These are phyloP conservation scores for Cucurbita pepo DNA, from an alignment of 306 rosid species.

Conservation along the genomic window DNA sequence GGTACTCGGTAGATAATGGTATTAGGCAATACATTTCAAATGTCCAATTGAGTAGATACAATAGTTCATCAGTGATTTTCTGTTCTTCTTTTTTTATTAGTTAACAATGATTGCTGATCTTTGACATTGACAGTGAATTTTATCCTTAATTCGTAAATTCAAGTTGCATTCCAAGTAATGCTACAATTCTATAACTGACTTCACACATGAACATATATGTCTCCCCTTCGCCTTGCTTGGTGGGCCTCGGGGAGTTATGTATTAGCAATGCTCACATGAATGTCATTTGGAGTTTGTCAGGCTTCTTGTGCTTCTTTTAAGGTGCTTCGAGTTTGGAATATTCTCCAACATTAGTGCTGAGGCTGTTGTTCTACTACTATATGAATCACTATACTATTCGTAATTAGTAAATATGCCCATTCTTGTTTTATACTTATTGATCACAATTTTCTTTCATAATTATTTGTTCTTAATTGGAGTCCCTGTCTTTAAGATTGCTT, in stretches of 20 bases:
- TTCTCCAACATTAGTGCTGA: not conserved
- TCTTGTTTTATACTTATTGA: not conserved
- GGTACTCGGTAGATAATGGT: not conserved
- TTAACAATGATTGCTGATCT: not conserved
- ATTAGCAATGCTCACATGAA: not conserved
- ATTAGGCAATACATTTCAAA: not conserved
- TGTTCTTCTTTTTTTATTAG: not conserved
- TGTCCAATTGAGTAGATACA: not conserved
- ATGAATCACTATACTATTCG: not conserved
- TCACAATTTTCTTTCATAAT: too few species aligned
- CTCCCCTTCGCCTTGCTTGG: not conserved
- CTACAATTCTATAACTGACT: not conserved
- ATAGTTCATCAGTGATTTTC: not conserved
- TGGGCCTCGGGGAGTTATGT: not conserved
- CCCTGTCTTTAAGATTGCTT: too few species aligned
- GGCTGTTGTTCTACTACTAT: not conserved
- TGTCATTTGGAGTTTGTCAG: not conserved
- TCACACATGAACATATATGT: not conserved
- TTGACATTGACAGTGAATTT: not conserved
- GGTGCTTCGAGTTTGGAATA: conserved; percentile 5
- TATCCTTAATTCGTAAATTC: not conserved
- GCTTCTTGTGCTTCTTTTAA: not conserved
- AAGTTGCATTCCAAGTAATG: not conserved
- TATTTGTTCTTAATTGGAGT: too few species aligned
- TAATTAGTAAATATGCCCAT: not conserved